These are phyloP conservation scores for Populus alba DNA, from an alignment of 345 rosid genomes.

Conservation along the genomic window DNA sequence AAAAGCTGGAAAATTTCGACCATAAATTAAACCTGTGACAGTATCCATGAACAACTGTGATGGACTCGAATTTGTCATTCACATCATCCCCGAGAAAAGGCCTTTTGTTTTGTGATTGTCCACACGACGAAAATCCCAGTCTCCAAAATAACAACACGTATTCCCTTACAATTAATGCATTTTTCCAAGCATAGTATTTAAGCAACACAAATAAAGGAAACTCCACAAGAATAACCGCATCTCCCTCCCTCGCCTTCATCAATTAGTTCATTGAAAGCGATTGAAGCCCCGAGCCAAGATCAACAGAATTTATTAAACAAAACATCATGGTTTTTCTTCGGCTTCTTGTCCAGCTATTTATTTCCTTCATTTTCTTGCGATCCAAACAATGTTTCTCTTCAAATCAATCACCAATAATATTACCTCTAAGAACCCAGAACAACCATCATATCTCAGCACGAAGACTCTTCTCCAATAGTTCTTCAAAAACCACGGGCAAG, in stretches of 20 bases:
- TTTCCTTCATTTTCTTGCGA: constrained; percentile 31
- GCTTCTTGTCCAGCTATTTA: constrained; percentile 5
- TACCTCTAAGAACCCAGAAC: constrained; percentile 48
- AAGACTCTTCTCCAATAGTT: constrained; percentile 21
- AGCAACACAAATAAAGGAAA: background rate
- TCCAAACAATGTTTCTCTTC: constrained; percentile 26
- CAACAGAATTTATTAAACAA: background rate
- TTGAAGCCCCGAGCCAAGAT: background rate
- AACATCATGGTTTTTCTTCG: constrained; percentile 18
- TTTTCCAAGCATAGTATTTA: background rate
- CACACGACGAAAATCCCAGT: background rate
- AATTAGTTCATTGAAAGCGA: background rate
- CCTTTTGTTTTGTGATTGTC: background rate
- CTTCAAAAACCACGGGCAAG: constrained; percentile 29
- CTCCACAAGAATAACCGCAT: background rate
- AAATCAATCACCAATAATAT: constrained; percentile 32
- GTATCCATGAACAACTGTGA: background rate
- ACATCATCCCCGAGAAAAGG: background rate
- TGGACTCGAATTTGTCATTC: background rate
- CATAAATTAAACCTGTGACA: too few relatives aligned
- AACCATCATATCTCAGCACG: constrained; percentile 1
- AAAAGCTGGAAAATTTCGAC: too few relatives aligned
- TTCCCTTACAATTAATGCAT: background rate
- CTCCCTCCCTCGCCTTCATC: background rate
- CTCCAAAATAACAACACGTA: background rate